Base-by-base conservation (phyloP, 106 monocot genomes). In the Dioscorea zingiberensis region DNA sequence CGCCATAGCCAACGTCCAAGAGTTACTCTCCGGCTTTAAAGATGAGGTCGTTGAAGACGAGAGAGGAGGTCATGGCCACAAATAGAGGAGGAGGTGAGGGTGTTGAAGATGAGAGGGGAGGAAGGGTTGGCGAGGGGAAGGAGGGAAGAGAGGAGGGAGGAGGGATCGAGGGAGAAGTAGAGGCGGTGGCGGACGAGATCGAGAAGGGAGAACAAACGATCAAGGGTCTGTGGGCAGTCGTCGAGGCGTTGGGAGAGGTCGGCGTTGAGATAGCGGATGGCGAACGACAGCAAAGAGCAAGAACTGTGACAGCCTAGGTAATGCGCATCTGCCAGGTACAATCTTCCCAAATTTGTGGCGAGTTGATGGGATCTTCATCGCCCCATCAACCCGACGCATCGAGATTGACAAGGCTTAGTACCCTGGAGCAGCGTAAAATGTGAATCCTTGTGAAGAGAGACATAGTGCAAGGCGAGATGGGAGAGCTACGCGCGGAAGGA, bases 281-380 rank as follows among this genome's bases (percentile, higher is more conserved):
- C 57, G 53, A 95, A 91, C 23, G 91, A 87, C 16, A 91, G 63
- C 84, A 91, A 83, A 32, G 94, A 91, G 7, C 94, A 87, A 19
- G 60, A 49, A n/a, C n/a, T n/a, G n/a, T n/a, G n/a, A 1, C 80
- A 76, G n/a, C 64, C 60, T 10, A 84, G 87, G 69, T 90, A 90
- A n/a, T n/a, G n/a, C 58, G 27, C 45, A 21, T 72, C 69, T n/a
- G 89, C n/a, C n/a, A n/a, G 89, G 79, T 89, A 86, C 25, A 89
- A 55, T 89, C 81, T 76, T 83, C 89, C 27, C 71, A 77, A 78
- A 74, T 78, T 30, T 73, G 77, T 28, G 85, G 73, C 48, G 71
- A 65, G 23, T 76, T 72, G 80, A 85, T 78, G 58, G 65, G 60
- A 45, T 72, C 76, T 15, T 21, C 51, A 23, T 24, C 38, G 64